phyloP scores from a whole-genome alignment of 495 filamentous ascomycete genomes.

The Aspergillus incahuasiensis region DNA sequence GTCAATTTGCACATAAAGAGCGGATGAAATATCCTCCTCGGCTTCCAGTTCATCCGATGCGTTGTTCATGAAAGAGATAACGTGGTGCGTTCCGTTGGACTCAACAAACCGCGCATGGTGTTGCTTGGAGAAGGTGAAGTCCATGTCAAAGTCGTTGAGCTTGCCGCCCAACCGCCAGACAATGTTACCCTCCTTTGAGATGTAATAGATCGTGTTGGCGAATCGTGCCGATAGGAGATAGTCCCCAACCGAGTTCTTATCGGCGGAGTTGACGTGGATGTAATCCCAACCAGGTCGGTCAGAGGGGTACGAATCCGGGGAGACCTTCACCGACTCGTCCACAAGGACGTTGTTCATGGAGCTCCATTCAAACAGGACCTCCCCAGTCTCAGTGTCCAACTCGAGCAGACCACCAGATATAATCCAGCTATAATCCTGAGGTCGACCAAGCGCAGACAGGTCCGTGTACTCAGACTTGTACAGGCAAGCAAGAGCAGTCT shows the following conservation, averaged over 20 bases:
- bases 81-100: constrained; percentile 45
- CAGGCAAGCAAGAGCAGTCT: constrained; percentile 42
- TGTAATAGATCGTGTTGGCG: constrained; percentile 51
- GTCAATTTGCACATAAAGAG: constrained; percentile 51
- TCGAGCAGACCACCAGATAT: constrained; percentile 41
- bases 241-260: constrained; percentile 45
- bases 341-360: constrained; percentile 38
- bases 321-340: constrained; percentile 34
- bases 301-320: constrained; percentile 4
- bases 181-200: constrained; percentile 51
- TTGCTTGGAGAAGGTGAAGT: constrained; percentile 55
- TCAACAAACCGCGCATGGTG: constrained; percentile 55
- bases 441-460: constrained; percentile 42
- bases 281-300: constrained; percentile 36
- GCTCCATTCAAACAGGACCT: constrained; percentile 46
- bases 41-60: constrained; percentile 39
- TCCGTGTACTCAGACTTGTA: constrained; percentile 41
- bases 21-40: constrained; percentile 44
- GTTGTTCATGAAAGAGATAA: constrained; percentile 54
- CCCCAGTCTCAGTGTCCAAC: constrained; percentile 42
- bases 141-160: constrained; percentile 36
- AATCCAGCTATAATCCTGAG: constrained; percentile 35
- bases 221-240: constrained; percentile 57
- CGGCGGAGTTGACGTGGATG: constrained; percentile 39
- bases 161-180: constrained; percentile 55